phyloP scores from a whole-genome alignment of 306 rosid species.

The Malus asiatica region DNA sequence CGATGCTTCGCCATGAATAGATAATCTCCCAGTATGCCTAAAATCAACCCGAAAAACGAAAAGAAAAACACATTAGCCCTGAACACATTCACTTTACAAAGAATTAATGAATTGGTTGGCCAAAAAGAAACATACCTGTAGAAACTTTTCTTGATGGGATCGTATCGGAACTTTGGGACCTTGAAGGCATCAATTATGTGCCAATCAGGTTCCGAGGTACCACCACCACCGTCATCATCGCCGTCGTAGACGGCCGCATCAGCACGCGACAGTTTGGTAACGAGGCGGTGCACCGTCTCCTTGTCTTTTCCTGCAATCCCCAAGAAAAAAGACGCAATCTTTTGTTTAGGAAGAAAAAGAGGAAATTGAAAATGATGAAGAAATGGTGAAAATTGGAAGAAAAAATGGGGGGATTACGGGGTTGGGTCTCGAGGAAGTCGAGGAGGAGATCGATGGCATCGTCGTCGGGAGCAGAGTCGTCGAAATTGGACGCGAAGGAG shows the following conservation, averaged over 20 bases:
- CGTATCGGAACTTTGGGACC: slow-evolving; percentile 54
- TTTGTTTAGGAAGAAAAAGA: background rate
- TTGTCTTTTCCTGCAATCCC: slow-evolving; percentile 61
- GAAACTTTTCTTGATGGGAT: slow-evolving; percentile 62
- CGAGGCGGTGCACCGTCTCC: slow-evolving; percentile 56
- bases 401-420: slow-evolving; percentile 25
- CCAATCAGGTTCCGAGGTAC: slow-evolving; percentile 31
- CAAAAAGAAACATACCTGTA: slow-evolving; percentile 34
- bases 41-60: background rate
- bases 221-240: background rate
- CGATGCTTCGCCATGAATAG: slow-evolving; percentile 74
- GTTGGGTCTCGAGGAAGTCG: slow-evolving; percentile 41
- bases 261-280: slow-evolving; percentile 38
- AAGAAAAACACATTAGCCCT: background rate
- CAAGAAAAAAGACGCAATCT: background rate
- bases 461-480: slow-evolving; percentile 26
- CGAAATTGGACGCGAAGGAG: slow-evolving; percentile 50
- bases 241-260: slow-evolving; percentile 24
- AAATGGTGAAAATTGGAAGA: background rate
- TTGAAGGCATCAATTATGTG: slow-evolving; percentile 51
- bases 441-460: slow-evolving; percentile 63
- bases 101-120: background rate
- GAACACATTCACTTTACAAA: background rate
- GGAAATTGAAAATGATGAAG: background rate
- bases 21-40: slow-evolving; percentile 54